Conservation (phyloP, 2,329 filamentous ascomycete genomes). For the Myriangium duriaei region DNA sequence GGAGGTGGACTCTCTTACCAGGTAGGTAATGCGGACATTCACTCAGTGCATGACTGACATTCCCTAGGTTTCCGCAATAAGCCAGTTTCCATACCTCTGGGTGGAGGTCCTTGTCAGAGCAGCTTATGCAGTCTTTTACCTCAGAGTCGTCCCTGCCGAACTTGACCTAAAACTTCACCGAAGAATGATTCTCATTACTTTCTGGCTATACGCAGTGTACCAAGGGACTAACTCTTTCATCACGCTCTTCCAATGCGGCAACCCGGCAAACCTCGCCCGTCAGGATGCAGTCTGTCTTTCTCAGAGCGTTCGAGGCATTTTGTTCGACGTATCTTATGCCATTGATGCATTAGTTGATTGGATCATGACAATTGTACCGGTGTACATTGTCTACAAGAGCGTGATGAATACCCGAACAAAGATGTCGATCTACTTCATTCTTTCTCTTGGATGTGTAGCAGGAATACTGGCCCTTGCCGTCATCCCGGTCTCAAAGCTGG, state of each 20-base stretch:
- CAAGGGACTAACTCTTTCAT: constrained; percentile 3
- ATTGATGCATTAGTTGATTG: constrained; percentile 16
- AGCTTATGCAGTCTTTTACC: constrained; percentile 7
- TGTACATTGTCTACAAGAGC: constrained; percentile 27
- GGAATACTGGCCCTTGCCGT: constrained; percentile 15
- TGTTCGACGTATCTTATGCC: background rate
- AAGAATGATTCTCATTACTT: constrained; percentile 3
- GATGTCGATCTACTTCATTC: constrained; percentile 27
- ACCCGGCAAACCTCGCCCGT: background rate
- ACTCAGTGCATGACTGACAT: no score
- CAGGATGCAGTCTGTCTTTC: background rate
- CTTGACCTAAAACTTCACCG: constrained; percentile 1
- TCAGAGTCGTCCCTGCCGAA: constrained; percentile 5
- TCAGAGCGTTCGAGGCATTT: background rate
- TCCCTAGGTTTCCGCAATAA: no score
- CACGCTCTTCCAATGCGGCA: constrained; percentile 7
- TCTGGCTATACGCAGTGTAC: constrained; percentile 1
- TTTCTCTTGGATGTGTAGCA: constrained; percentile 21
- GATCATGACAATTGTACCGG: constrained; percentile 26
- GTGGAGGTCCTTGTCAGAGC: constrained; percentile 5
- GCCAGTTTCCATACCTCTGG: background rate
- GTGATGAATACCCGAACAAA: constrained; percentile 31
- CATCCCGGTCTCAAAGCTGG: background rate
- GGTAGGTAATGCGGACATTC: background rate
- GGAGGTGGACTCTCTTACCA: background rate